Evolutionary conservation across 352 stramenopile species (phyloP).

Genomic region (Phytophthora cactorum): DNA sequence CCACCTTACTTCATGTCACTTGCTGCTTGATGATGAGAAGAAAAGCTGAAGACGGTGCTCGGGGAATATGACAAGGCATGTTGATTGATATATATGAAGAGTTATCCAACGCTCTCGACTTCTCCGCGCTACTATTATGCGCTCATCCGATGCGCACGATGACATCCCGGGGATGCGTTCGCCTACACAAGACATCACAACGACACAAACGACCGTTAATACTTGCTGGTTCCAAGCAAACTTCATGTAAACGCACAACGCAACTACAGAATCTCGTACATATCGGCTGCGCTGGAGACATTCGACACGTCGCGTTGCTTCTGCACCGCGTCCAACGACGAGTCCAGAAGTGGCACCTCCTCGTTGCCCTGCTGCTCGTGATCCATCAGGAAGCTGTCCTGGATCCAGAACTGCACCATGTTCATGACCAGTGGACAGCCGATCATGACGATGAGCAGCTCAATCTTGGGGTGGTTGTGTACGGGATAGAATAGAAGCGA

Average conservation of each 20-base stretch:
- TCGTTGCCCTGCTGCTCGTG: conserved; percentile 35
- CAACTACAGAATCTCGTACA: conserved; percentile 73
- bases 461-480: conserved; percentile 73
- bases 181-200: conserved; percentile 30
- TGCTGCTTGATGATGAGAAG: neutral
- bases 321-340: conserved; percentile 17
- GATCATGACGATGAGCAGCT: conserved; percentile 88
- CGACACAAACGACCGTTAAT: conserved; percentile 32
- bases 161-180: conserved; percentile 39
- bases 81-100: conserved; percentile 21
- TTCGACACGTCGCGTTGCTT: conserved; percentile 50
- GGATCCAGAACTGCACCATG: conserved; percentile 89
- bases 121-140: neutral
- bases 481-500: conserved; percentile 74
- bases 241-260: conserved; percentile 22
- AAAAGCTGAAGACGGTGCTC: neutral
- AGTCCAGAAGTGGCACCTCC: conserved; percentile 42
- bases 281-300: conserved; percentile 53
- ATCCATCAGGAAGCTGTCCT: conserved; percentile 84
- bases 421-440: conserved; percentile 87
- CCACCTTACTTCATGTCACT: conserved; percentile 16
- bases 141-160: conserved; percentile 30
- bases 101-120: conserved; percentile 23
- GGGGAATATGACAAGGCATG: conserved; percentile 8
- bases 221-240: conserved; percentile 12